These are phyloP conservation scores for Lunularia cruciata DNA, from an alignment of 225 moss, liverwort and hornwort genomes.

Conservation along the genomic window DNA sequence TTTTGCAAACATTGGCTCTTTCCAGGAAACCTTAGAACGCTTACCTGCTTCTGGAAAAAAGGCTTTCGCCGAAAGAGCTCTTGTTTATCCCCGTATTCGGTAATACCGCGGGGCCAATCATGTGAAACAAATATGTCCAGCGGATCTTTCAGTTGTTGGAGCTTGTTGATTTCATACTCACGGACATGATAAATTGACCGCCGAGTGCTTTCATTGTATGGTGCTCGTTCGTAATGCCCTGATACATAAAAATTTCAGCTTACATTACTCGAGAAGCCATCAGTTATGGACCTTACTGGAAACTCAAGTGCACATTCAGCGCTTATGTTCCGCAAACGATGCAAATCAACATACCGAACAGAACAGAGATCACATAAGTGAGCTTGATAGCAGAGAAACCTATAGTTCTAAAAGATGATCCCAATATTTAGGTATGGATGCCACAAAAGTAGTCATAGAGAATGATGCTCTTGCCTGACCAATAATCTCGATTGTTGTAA, in stretches of 20 bases:
- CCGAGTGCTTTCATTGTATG: conserved; percentile 63
- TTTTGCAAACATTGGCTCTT: neutral
- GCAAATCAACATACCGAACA: too few species aligned
- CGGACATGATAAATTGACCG: conserved; percentile 88
- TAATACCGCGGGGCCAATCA: conserved; percentile 90
- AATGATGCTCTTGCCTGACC: conserved; percentile 49
- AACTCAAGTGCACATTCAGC: too few species aligned
- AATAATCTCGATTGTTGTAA: conserved; percentile 68
- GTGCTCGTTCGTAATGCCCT: conserved; percentile 90
- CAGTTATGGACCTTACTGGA: neutral
- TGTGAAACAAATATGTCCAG: conserved; percentile 88
- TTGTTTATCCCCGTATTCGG: conserved; percentile 58
- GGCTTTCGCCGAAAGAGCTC: conserved; percentile 73
- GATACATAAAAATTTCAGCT: conserved; percentile 3
- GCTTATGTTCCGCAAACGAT: too few species aligned
- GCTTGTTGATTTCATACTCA: conserved; percentile 85
- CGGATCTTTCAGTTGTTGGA: conserved; percentile 65
- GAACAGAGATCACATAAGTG: too few species aligned
- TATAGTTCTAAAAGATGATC: too few species aligned
- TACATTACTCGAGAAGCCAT: neutral
- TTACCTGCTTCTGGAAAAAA: conserved; percentile 63
- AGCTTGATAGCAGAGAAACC: too few species aligned
- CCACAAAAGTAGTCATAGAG: neutral
- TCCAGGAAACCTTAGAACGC: neutral
- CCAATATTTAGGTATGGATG: neutral